A percentile compares a stretch with the other conserved stretches of the same genome.
phyloP scores from a whole-genome alignment of 768 basidiomycete genomes.

The Bullera alba region DNA sequence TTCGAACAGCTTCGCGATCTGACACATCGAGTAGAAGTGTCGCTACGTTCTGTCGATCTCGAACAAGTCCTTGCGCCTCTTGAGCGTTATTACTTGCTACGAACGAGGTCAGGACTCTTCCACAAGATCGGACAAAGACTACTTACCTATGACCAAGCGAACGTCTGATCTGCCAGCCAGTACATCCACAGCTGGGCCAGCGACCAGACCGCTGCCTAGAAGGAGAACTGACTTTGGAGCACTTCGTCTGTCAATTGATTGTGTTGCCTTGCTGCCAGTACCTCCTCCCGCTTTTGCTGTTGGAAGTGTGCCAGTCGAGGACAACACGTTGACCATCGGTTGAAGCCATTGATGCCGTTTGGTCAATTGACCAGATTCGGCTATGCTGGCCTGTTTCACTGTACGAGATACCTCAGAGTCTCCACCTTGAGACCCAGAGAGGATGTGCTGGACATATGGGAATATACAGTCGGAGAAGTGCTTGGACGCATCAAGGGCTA shows the following conservation, averaged over 20 bases:
- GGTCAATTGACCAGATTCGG: slow-evolving; percentile 55
- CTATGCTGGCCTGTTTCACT: slow-evolving; percentile 66
- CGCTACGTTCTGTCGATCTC: slow-evolving; percentile 52
- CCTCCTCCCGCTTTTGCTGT: no score
- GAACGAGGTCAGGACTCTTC: slow-evolving; percentile 4
- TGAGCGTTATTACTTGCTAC: slow-evolving; percentile 65
- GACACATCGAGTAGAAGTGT: slow-evolving; percentile 59
- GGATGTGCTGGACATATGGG: slow-evolving; percentile 61
- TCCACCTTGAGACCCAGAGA: slow-evolving; percentile 48
- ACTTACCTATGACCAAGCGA: slow-evolving; percentile 69
- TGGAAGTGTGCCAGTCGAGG: neutral
- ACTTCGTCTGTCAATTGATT: neutral
- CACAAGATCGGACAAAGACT: neutral
- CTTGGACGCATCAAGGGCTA: slow-evolving; percentile 64
- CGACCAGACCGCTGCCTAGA: slow-evolving; percentile 93
- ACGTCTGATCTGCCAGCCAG: slow-evolving; percentile 60
- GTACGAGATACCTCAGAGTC: slow-evolving; percentile 48
- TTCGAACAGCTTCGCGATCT: slow-evolving; percentile 50
- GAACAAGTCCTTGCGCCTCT: slow-evolving; percentile 53
- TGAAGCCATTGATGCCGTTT: slow-evolving; percentile 58
- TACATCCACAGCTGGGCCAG: slow-evolving; percentile 74
- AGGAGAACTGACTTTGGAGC: slow-evolving; percentile 61
- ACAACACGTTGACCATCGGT: slow-evolving; percentile 47
- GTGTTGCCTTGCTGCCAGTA: neutral
- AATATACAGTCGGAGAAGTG: slow-evolving; percentile 64